A percentile compares a stretch with the other conserved stretches of the same genome.
phyloP scores from a whole-genome alignment of 1,284 basidiomycete genomes.

The Heliocybe sulcata region DNA sequence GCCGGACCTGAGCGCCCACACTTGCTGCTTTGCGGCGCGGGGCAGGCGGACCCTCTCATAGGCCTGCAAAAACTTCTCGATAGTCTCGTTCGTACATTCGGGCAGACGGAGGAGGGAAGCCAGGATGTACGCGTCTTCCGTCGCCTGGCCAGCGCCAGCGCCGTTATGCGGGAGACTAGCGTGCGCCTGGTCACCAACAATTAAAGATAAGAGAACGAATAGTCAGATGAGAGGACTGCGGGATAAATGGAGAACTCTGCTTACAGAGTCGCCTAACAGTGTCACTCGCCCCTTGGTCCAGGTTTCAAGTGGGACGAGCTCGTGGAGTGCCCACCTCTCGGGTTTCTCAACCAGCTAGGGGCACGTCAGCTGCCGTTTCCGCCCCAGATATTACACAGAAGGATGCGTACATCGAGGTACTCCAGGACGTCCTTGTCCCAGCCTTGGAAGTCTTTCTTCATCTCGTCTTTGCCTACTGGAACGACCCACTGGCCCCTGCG shows the following conservation, averaged over 20 bases:
- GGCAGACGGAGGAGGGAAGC: constrained; percentile 40
- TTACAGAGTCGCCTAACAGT: constrained; percentile 52
- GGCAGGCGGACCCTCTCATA: constrained; percentile 38
- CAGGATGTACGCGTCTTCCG: constrained; percentile 52
- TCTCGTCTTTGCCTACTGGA: constrained; percentile 31
- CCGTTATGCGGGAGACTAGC: constrained; percentile 53
- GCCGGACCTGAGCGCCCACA: background rate
- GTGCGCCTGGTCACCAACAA: too few species aligned
- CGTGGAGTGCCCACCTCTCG: constrained; percentile 55
- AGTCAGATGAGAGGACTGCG: background rate
- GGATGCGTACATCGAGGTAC: constrained; percentile 29
- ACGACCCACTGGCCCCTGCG: constrained; percentile 37
- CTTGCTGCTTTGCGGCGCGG: constrained; percentile 27
- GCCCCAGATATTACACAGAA: background rate
- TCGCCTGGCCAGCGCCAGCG: constrained; percentile 54
- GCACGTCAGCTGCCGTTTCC: background rate
- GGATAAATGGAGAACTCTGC: constrained; percentile 11
- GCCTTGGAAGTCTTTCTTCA: constrained; percentile 37
- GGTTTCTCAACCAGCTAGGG: constrained; percentile 29
- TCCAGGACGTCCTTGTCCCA: constrained; percentile 40
- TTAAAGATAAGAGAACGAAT: background rate
- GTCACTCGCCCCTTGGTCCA: constrained; percentile 39
- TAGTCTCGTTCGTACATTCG: constrained; percentile 21
- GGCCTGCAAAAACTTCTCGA: constrained; percentile 36
- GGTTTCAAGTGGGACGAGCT: constrained; percentile 32